Base-by-base conservation (phyloP, 2,329 filamentous ascomycete genomes). In the Fusarium clavum region DNA sequence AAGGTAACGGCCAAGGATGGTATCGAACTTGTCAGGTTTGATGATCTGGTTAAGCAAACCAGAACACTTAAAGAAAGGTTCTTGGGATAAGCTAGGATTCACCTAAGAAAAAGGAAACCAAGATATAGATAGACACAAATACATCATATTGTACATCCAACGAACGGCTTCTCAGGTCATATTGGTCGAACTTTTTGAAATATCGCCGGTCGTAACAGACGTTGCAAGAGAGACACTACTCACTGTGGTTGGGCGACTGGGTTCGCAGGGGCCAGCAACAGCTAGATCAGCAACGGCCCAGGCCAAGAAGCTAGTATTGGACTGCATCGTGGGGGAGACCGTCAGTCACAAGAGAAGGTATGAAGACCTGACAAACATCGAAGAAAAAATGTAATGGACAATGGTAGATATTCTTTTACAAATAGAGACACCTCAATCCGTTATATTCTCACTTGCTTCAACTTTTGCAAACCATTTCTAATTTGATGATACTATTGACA, bases 121-220 rank as follows among this genome's bases (percentile, higher is more conserved):
- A 6, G 34, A 38, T 1, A 38, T 11, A 38, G 5, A 38, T 11
- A 38, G 18, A 38, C 18, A n/a, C 1, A 6, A 38, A n/a, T 11
- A 11, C 9, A 38, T n/a, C 18, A 38, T n/a, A 4, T n/a, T 38
- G 8, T 3, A 18, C 2, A 16, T 1, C 8, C 30, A 32, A 5
- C 0, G 8, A 5, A 32, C 4, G 4, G 1, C 14, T 16, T 32
- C 14, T 32, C 30, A 1, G 30, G 1, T 5, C 14, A 32, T 9
- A 8, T 29, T 3, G 12, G 18, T 30, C 2, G n/a, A 45, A 3
- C 5, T 18, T 14, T 20, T 9, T 1, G 51, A 16, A 32, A 27
- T 16, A 12, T 32, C 6, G 2, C 14, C 25, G 8, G 20, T 41
- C 5, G 7, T 6, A 38, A 27, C 3, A 8, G 30, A 38, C 4